A percentile compares a stretch with the other conserved stretches of the same genome.
Conservation (phyloP, 345 rosid species). For the Heritiera littoralis region DNA sequence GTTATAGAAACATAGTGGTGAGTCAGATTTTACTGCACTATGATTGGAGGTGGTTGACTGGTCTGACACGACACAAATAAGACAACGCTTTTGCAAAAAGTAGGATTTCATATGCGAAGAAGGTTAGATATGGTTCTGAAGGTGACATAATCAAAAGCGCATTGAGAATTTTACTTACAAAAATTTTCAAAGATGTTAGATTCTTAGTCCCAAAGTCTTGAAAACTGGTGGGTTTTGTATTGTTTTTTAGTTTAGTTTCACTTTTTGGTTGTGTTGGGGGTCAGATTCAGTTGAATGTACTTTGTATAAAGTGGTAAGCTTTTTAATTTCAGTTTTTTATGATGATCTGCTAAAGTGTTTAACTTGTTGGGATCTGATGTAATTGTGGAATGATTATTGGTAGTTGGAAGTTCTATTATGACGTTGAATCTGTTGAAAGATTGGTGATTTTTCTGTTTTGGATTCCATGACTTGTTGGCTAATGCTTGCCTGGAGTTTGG, state of each 20-base stretch:
- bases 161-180: background rate
- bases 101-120: slow-evolving; percentile 16
- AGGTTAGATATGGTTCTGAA: slow-evolving; percentile 19
- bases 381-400: background rate
- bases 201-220: background rate
- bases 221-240: background rate
- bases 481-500: slow-evolving; percentile 1
- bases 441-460: background rate
- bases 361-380: slow-evolving; percentile 3
- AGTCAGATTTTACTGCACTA: slow-evolving; percentile 10
- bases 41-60: slow-evolving; percentile 16
- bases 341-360: slow-evolving; percentile 20
- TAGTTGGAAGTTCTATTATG: background rate
- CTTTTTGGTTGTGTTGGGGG: background rate
- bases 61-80: background rate
- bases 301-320: slow-evolving; percentile 24
- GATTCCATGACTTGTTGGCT: slow-evolving; percentile 5
- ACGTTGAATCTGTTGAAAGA: background rate
- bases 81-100: background rate
- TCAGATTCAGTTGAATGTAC: background rate
- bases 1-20: background rate
- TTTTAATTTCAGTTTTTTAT: slow-evolving; percentile 7
- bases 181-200: slow-evolving; percentile 1
- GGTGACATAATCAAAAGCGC: background rate
- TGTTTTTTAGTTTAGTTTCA: background rate